Percentiles rank a stretch among this genome's conserved stretches.
These are phyloP conservation scores for Talaromyces sp. DNA, from an alignment of 2,329 filamentous ascomycete genomes.

Conservation along the genomic window DNA sequence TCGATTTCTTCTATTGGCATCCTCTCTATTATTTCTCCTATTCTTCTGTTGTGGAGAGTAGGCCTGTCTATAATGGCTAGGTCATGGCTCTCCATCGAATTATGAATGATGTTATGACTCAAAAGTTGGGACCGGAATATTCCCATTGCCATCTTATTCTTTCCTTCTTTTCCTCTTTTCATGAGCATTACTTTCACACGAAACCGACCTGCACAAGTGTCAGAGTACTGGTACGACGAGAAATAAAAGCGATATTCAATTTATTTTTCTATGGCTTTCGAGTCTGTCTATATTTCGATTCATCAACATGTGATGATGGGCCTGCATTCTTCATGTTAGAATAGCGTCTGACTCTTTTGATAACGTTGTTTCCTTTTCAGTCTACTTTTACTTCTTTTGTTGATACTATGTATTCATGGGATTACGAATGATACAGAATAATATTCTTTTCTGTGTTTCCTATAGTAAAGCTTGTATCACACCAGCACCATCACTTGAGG, in stretches of 20 bases:
- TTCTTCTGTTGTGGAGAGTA: not conserved
- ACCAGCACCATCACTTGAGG: no score
- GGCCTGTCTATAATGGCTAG: not conserved
- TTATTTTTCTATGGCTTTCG: not conserved
- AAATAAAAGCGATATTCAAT: not conserved
- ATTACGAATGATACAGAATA: constrained; percentile 9
- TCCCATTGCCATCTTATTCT: not conserved
- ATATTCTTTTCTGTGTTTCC: not conserved
- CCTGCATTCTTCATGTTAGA: constrained; percentile 8
- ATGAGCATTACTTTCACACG: not conserved
- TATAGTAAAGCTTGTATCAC: no score
- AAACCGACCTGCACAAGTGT: not conserved
- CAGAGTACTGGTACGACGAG: not conserved
- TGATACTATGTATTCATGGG: constrained; percentile 1
- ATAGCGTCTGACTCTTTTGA: constrained; percentile 4
- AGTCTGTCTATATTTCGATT: not conserved
- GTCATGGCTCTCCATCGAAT: not conserved
- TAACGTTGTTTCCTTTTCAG: not conserved
- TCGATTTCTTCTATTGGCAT: not conserved
- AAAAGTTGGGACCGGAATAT: not conserved
- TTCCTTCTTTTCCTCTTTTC: not conserved
- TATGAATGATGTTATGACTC: constrained; percentile 8
- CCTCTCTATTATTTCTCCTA: constrained; percentile 6
- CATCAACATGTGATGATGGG: not conserved
- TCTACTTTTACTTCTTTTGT: constrained; percentile 5